Evolutionary conservation across 495 filamentous ascomycete genomes (phyloP), one percentile per base, ranked within the genome.

Genomic region (Annulohypoxylon bovei): DNA sequence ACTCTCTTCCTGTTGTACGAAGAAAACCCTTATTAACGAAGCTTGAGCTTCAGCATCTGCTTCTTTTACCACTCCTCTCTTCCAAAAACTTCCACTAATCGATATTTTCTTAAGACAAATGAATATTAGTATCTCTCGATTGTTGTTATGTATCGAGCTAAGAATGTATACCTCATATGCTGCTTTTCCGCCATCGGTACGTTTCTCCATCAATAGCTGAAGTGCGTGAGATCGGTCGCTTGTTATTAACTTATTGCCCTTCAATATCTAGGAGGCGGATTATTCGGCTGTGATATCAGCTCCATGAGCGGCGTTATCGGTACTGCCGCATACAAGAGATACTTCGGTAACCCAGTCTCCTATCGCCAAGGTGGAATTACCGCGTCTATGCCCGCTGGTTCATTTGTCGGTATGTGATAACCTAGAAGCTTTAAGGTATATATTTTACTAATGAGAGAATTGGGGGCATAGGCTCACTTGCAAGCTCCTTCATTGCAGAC

Each of bases 201-300:
- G 82, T 70, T 8, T 8, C 30, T 32, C 3, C 30, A 25, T 12
- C 9, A n/a, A 20, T 18, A 16, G 1, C 42, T 18, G 14, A 23
- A 3, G 14, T 46, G 2, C 16, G 4, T 30, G 23, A 55, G n/a
- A 20, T 46, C 14, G 27, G 40, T 44, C 37, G 4, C 37, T 18
- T 27, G 9, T 20, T 60, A 16, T 40, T 60, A 49, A 60, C 12
- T 23, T 9, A 1, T 8, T 7, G 12, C 23, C 11, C 27, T 25
- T 16, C 11, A n/a, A 18, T 35, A 12, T 60, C 4, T 20, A 87
- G 88, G 89, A 76, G 89, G 89, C 62, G 88, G 85, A 33, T 82
- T 91, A 32, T 92, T 92, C 75, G 90, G 90, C 74, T 92, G 91
- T 79, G 90, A 92, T 76, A 92, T 92, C 74, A 85, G 84, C 35